Base-by-base conservation (phyloP, 345 rosid genomes). In the Trapa incisa region DNA sequence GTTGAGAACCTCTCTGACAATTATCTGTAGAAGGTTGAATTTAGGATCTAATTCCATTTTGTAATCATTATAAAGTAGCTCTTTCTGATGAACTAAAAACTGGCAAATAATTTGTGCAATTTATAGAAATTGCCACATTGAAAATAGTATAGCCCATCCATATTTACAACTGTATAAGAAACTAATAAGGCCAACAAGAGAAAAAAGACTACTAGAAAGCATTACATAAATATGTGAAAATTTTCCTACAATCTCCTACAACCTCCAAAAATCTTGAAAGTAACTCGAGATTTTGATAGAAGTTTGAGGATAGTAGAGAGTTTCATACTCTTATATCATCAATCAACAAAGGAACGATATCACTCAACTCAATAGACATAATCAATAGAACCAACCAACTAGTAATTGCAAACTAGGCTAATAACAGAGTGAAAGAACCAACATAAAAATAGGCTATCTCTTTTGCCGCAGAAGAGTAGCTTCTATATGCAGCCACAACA, bases 1-100 rank as follows among this genome's bases (percentile, higher is more conserved):
- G 76, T 94, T 91, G 13, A 94, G 72, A 56, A 96, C 99, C 0
- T 87, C 97, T 79, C 97, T 78, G 35, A 89, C 90, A 5, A 80
- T 89, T 81, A 91, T 89, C 96, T 94, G 85, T 68, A 70, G 78
- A 64, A 69, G n/a, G 15, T 32, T 17, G 22, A 47, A 17, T 33
- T 9, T 68, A 12, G 47, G 47, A 47, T 37, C 32, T n/a, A 29
- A 63, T 32, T 48, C 9, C 16, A 9, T 56, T 56, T 37, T 53
- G 1, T 58, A 2, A 6, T 58, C 35, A 15, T 37, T 41, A 3
- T 14, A 50, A 36, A 65, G 37, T 32, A 56, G 65, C 45, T n/a
- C n/a, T 42, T 17, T 45, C 43, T 36, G 6, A 66, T 4, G 32
- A 70, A 61, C 3, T 37, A 57, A 61, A 17, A 33, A 66, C n/a